These are phyloP conservation scores for Chaetomium sp. DNA, from an alignment of 2,329 filamentous ascomycete species.

Conservation along the genomic window DNA sequence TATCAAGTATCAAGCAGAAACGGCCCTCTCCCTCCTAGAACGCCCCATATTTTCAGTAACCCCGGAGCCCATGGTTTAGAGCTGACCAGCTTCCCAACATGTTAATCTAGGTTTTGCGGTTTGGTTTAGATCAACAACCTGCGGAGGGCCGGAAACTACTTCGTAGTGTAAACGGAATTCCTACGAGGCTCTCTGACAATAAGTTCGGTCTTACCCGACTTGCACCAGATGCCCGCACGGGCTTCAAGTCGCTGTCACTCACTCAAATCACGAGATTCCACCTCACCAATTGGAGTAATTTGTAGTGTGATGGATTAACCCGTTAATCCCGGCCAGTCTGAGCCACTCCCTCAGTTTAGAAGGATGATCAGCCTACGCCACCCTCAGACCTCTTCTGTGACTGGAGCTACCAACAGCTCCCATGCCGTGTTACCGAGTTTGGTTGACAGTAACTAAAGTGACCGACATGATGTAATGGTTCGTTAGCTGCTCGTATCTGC, in stretches of 20 bases:
- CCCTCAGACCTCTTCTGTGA: not conserved
- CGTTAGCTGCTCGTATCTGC: not conserved
- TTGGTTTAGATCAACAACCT: no score
- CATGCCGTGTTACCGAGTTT: not conserved
- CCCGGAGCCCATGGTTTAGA: no score
- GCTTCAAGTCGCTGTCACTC: not conserved
- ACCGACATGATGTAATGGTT: slow-evolving; percentile 7
- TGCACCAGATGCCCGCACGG: not conserved
- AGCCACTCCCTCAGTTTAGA: not conserved
- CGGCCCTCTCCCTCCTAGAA: no score
- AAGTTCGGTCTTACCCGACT: not conserved
- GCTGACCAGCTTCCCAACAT: no score
- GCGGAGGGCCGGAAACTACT: no score
- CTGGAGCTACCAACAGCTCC: not conserved
- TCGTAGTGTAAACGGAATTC: no score
- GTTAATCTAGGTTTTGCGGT: no score
- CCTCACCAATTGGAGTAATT: not conserved
- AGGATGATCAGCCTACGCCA: slow-evolving; percentile 1
- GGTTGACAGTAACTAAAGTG: not conserved
- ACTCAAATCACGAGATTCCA: not conserved
- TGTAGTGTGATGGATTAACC: not conserved
- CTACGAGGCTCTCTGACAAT: no score
- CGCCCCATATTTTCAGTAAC: no score
- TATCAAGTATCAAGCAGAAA: no score
- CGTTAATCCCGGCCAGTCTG: not conserved